Evolutionary conservation across 2,329 filamentous ascomycete species (phyloP).

Genomic region (Phialocephala sp.): DNA sequence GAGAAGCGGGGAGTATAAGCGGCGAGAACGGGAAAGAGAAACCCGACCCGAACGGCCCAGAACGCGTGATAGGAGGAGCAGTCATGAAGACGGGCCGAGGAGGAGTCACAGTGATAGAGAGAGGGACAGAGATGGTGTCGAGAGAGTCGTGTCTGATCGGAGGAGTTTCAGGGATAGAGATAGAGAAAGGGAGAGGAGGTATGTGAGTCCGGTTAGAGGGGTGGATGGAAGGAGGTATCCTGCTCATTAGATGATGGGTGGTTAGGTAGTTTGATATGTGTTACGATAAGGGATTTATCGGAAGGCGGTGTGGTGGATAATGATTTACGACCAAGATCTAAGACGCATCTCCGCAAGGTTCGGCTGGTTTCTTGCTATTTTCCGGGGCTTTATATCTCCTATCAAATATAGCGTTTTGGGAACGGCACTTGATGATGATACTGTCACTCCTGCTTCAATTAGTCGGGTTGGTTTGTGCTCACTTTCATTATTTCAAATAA

Average conservation of each 20-base stretch:
- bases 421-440: no score
- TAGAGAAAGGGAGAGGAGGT: conserved; percentile 30
- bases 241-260: conserved; percentile 11
- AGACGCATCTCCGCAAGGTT: conserved; percentile 10
- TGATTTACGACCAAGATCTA: background rate
- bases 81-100: conserved; percentile 24
- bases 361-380: background rate
- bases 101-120: conserved; percentile 20
- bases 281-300: background rate
- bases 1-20: conserved; percentile 16
- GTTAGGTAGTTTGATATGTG: background rate
- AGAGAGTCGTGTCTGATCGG: conserved; percentile 14
- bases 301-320: background rate
- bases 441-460: no score
- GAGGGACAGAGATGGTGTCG: conserved; percentile 21
- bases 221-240: conserved; percentile 42
- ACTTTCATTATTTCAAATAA: no score
- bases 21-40: conserved; percentile 21
- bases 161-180: conserved; percentile 26
- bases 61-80: conserved; percentile 17
- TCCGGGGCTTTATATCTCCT: background rate
- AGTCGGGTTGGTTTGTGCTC: no score
- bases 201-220: conserved; percentile 36
- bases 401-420: no score
- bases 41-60: conserved; percentile 16